Conservation (phyloP, 345 rosid species). For the Lepidium sativum region DNA sequence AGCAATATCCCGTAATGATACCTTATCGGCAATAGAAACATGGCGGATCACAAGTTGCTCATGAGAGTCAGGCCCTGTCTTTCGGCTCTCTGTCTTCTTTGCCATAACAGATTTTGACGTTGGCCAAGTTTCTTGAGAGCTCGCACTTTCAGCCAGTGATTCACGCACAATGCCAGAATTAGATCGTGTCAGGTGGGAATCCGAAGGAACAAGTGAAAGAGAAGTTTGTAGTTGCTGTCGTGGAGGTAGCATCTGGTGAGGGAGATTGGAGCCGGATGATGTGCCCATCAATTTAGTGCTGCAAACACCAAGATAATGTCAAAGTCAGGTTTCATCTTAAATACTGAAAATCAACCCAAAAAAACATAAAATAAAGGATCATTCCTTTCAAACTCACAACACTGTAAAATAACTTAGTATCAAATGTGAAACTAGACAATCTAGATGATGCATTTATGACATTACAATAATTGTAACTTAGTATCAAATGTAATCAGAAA, state of each 20-base stretch:
- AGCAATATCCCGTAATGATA: constrained; percentile 71
- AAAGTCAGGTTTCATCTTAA: not conserved
- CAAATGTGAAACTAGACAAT: not conserved
- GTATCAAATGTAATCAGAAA: not conserved
- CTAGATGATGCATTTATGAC: not conserved
- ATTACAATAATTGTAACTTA: not conserved
- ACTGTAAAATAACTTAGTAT: too few relatives aligned
- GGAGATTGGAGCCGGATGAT: constrained; percentile 82
- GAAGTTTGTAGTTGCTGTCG: constrained; percentile 64
- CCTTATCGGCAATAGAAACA: constrained; percentile 62
- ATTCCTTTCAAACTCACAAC: not conserved
- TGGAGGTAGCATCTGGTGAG: constrained; percentile 87
- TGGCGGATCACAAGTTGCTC: constrained; percentile 62
- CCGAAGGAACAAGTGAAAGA: constrained; percentile 48
- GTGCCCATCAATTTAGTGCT: constrained; percentile 57
- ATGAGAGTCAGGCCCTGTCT: constrained; percentile 51
- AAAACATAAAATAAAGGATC: not conserved
- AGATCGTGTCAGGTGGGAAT: constrained; percentile 57
- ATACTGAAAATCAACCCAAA: not conserved
- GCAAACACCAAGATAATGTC: not conserved
- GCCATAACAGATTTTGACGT: constrained; percentile 44
- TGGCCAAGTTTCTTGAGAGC: constrained; percentile 95
- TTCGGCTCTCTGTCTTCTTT: constrained; percentile 68
- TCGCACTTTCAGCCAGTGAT: constrained; percentile 96
- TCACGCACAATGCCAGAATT: constrained; percentile 68